Evolutionary conservation across 257 asterid species (phyloP).

Genomic region (Nicotiana undulata): DNA sequence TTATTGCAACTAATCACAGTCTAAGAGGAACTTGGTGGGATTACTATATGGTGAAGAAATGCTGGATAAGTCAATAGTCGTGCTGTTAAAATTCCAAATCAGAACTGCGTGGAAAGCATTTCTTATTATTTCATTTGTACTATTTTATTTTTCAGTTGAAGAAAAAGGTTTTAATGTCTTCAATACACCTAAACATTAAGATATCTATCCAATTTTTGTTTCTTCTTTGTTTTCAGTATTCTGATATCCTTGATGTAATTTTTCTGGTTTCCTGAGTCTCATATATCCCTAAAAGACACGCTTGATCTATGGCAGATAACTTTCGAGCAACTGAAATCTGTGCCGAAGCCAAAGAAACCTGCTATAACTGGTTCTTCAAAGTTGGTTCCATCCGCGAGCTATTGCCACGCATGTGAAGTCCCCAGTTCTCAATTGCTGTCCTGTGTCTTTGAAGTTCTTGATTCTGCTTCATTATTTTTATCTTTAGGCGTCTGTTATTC

Average conservation of each 20-base stretch:
- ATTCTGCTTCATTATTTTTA: neutral
- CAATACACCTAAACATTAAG: neutral
- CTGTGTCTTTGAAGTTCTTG: neutral
- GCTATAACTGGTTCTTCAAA: slow-evolving; percentile 89
- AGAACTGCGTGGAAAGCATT: neutral
- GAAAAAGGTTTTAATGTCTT: slow-evolving; percentile 4
- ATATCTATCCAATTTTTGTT: neutral
- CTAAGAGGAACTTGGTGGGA: neutral
- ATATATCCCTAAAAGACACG: slow-evolving; percentile 1
- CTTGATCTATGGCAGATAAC: slow-evolving; percentile 42
- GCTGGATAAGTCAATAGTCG: neutral
- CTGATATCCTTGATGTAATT: slow-evolving; percentile 12
- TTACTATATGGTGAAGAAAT: neutral
- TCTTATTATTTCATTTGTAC: neutral
- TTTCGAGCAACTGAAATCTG: slow-evolving; percentile 44
- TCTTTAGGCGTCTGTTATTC: neutral
- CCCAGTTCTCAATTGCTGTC: slow-evolving; percentile 12
- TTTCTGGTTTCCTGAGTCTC: neutral
- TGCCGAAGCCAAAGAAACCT: slow-evolving; percentile 81
- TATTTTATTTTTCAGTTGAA: neutral
- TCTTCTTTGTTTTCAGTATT: slow-evolving; percentile 6
- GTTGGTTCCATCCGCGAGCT: slow-evolving; percentile 67
- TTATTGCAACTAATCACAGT: neutral
- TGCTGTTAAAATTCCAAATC: neutral
- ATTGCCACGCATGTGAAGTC: slow-evolving; percentile 83